Percentiles rank a stretch among this genome's conserved stretches.
Evolutionary conservation across 345 rosid species (phyloP).

Genomic region (Lepidium sativum): DNA sequence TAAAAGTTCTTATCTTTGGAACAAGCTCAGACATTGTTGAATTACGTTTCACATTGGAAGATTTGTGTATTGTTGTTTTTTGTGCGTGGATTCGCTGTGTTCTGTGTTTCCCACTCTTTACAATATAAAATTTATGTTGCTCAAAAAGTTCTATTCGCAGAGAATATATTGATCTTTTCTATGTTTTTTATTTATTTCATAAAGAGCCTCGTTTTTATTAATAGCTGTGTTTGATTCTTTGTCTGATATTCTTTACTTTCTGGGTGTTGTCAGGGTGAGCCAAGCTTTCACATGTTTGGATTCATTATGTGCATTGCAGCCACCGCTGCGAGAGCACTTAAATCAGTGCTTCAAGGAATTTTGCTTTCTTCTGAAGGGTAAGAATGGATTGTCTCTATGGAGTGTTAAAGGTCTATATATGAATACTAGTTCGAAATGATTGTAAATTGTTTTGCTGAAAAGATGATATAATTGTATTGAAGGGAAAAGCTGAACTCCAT

Average conservation of each 20-base stretch:
- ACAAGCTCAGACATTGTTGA: not conserved
- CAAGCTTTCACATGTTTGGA: conserved; percentile 97
- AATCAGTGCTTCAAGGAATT: conserved; percentile 95
- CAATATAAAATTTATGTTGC: not conserved
- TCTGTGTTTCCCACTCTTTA: not conserved
- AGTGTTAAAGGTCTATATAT: not conserved
- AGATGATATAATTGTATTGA: conserved; percentile 4
- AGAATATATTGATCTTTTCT: not conserved
- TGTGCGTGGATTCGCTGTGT: not conserved
- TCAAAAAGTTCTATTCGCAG: not conserved
- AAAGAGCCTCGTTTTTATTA: not conserved
- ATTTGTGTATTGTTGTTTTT: not conserved
- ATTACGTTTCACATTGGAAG: not conserved
- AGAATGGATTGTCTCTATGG: conserved; percentile 8
- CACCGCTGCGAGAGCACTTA: conserved; percentile 96
- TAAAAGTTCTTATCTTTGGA: not conserved
- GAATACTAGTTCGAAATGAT: not conserved
- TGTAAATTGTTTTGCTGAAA: conserved; percentile 3
- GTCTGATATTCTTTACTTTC: not conserved
- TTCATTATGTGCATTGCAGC: conserved; percentile 88
- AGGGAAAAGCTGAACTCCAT: conserved; percentile 99
- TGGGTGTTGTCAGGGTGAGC: conserved; percentile 58
- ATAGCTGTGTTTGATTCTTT: not conserved
- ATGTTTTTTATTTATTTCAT: not conserved
- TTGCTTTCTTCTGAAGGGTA: conserved; percentile 98